These are phyloP conservation scores for Penicillium griseofulvum DNA, from an alignment of 2,329 filamentous ascomycete genomes.

Conservation along the genomic window DNA sequence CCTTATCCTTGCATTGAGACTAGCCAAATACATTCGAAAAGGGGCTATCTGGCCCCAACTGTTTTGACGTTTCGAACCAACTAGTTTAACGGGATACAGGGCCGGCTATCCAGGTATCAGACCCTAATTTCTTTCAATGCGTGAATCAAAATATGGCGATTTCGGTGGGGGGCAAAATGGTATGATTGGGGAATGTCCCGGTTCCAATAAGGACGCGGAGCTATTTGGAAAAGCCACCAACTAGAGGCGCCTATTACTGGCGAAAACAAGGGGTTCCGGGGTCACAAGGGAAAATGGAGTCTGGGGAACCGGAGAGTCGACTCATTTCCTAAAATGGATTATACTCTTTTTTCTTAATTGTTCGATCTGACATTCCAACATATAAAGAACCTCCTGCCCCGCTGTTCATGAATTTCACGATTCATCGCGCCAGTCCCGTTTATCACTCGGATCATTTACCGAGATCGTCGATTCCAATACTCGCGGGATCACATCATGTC, in stretches of 20 bases:
- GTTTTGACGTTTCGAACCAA: not conserved
- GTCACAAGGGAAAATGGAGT: conserved; percentile 19
- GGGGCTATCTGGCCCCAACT: not conserved
- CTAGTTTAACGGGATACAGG: conserved; percentile 10
- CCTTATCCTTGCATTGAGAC: not conserved
- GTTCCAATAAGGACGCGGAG: conserved; percentile 25
- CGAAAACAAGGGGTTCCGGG: conserved; percentile 8
- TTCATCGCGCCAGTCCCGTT: conserved; percentile 3
- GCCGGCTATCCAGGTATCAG: conserved; percentile 16
- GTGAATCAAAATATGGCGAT: not conserved
- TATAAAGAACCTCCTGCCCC: conserved; percentile 23
- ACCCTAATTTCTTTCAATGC: conserved; percentile 9
- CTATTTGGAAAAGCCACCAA: conserved; percentile 17
- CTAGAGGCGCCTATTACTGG: conserved; percentile 10
- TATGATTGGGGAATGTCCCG: conserved; percentile 22
- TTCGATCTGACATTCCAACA: not conserved
- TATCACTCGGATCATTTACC: not conserved
- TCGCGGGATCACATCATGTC: conserved; percentile 13
- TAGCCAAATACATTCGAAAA: conserved; percentile 1
- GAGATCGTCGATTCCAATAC: not conserved
- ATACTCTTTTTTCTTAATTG: not conserved
- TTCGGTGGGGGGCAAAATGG: not conserved
- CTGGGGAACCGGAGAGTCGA: conserved; percentile 16
- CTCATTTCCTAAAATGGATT: conserved; percentile 7
- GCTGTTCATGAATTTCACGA: conserved; percentile 3